Percentiles rank a stretch among this genome's conserved stretches.
These are phyloP conservation scores for Zygoascus ofunaensis DNA, from an alignment of 805 yeast genomes.

Conservation along the genomic window DNA sequence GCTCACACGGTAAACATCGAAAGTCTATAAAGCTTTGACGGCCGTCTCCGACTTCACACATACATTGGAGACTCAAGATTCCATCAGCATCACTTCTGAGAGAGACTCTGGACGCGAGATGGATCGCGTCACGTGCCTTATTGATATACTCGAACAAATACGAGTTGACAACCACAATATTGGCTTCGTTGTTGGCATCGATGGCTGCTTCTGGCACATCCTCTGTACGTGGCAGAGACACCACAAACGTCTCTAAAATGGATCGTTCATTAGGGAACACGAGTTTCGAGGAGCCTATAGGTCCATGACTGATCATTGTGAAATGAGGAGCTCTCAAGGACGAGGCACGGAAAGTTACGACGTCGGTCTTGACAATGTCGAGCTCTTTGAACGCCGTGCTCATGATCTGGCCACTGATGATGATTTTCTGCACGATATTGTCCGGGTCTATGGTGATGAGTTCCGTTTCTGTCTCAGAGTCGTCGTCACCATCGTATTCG, in stretches of 20 bases:
- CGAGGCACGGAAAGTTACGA: conserved; percentile 33
- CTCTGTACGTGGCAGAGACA: conserved; percentile 25
- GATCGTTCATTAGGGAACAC: conserved; percentile 54
- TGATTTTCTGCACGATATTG: conserved; percentile 40
- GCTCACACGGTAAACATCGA: conserved; percentile 17
- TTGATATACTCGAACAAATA: conserved; percentile 43
- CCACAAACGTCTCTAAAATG: conserved; percentile 50
- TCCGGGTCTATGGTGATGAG: conserved; percentile 37
- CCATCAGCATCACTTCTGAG: conserved; percentile 48
- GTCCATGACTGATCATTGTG: conserved; percentile 57
- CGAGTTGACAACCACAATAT: conserved; percentile 20
- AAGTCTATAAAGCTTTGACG: conserved; percentile 24
- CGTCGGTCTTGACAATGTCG: conserved; percentile 44
- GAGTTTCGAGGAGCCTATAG: conserved; percentile 62
- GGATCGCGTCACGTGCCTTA: conserved; percentile 41
- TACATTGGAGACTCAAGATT: conserved; percentile 37
- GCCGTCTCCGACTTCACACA: conserved; percentile 29
- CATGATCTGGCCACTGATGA: conserved; percentile 45
- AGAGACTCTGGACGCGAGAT: conserved; percentile 43
- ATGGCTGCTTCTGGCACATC: conserved; percentile 12
- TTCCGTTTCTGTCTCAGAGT: conserved; percentile 23
- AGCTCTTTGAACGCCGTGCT: conserved; percentile 47
- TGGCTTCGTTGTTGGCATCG: conserved; percentile 16
- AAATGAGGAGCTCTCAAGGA: conserved; percentile 31
- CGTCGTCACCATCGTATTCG: conserved; percentile 25